A percentile compares a stretch with the other conserved stretches of the same genome.
These are phyloP conservation scores for Caryopteris hybrid DNA, from an alignment of 305 asterid species.

Conservation along the genomic window DNA sequence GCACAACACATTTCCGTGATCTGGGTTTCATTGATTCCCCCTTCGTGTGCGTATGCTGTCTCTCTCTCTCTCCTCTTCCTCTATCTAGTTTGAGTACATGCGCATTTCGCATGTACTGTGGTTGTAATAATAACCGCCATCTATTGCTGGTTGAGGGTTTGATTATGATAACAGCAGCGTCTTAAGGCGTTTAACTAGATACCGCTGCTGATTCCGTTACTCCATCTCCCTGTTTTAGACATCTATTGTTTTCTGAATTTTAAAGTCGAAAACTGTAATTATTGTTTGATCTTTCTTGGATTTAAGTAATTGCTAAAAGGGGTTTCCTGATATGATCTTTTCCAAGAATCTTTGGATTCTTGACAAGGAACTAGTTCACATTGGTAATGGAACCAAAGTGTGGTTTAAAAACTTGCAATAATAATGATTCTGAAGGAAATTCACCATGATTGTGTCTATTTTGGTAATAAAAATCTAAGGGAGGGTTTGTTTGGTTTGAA, in stretches of 20 bases:
- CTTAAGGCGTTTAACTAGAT: not conserved
- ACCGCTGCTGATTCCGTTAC: not conserved
- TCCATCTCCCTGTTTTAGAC: slow-evolving; percentile 20
- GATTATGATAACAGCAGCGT: not conserved
- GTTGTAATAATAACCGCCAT: slow-evolving; percentile 1
- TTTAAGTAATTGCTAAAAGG: not conserved
- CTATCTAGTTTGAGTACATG: not conserved
- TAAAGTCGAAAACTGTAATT: not conserved
- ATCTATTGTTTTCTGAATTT: not conserved
- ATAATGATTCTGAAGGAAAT: not conserved
- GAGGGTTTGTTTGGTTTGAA: not conserved
- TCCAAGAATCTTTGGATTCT: not conserved
- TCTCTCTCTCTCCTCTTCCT: not conserved
- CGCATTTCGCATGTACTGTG: not conserved
- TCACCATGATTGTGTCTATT: slow-evolving; percentile 5
- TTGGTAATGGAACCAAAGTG: not conserved
- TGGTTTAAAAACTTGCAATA: not conserved
- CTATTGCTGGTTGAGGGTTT: not conserved
- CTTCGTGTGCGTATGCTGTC: not conserved
- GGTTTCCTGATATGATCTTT: not conserved
- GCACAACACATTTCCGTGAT: not conserved
- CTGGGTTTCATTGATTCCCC: not conserved
- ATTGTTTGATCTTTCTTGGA: not conserved
- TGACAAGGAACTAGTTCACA: not conserved
- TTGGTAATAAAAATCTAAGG: not conserved